Percentiles rank a stretch among this genome's conserved stretches.
Evolutionary conservation across 495 filamentous ascomycete species (phyloP).

Genomic region (Penicillium subrubescens): DNA sequence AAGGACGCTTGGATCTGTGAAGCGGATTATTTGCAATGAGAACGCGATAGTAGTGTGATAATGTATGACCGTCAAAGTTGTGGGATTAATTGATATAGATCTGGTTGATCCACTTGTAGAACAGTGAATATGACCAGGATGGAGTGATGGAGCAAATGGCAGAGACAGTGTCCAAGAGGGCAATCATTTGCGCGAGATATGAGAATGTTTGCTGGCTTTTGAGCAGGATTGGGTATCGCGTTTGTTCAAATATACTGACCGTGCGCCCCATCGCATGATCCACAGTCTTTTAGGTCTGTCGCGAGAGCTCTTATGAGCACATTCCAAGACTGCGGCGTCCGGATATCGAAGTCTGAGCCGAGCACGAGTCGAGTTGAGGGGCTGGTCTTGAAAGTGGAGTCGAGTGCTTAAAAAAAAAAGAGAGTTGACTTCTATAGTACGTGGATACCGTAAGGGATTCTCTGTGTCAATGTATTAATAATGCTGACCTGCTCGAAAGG

Average conservation of each 20-base stretch:
- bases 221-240: not conserved
- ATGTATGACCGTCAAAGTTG: not conserved
- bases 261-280: not conserved
- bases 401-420: not conserved
- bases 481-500: not conserved
- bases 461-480: not conserved
- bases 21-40: not conserved
- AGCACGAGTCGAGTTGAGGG: not conserved
- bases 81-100: not conserved
- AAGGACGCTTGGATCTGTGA: not conserved
- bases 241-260: not conserved
- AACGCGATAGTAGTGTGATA: not conserved
- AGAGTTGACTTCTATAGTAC: not conserved
- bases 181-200: not conserved
- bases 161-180: not conserved
- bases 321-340: not conserved
- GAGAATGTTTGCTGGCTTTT: constrained; percentile 1
- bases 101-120: not conserved
- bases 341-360: not conserved
- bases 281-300: not conserved
- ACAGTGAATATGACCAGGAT: not conserved
- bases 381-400: not conserved
- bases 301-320: constrained; percentile 1
- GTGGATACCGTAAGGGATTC: not conserved
- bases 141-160: not conserved